Conservation (phyloP, 2,329 filamentous ascomycete species). For the Paracamarosporium sp. region DNA sequence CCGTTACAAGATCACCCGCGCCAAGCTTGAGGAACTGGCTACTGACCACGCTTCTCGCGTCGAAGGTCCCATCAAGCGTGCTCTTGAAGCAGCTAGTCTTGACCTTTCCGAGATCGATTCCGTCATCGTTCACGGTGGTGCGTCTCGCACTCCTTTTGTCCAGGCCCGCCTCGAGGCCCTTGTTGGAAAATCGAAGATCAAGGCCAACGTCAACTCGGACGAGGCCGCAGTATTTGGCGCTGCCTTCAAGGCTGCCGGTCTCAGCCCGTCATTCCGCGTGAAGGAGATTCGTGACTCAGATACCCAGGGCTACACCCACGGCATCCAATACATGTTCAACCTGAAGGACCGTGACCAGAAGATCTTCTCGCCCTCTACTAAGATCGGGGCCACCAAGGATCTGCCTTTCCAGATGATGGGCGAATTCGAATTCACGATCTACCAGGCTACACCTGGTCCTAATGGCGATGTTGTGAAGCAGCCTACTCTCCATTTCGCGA, state of each 20-base stretch:
- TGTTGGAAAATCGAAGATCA: slow-evolving; percentile 78
- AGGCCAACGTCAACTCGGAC: slow-evolving; percentile 94
- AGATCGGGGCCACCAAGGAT: slow-evolving; percentile 80
- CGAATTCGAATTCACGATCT: slow-evolving; percentile 82
- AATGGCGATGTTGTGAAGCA: slow-evolving; percentile 59
- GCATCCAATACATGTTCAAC: slow-evolving; percentile 76
- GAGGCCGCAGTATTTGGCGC: slow-evolving; percentile 96
- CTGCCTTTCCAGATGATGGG: slow-evolving; percentile 81
- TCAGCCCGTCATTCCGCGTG: slow-evolving; percentile 95
- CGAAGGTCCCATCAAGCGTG: slow-evolving; percentile 71
- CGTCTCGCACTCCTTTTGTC: slow-evolving; percentile 89
- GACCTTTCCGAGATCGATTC: slow-evolving; percentile 81
- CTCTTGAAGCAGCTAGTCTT: slow-evolving; percentile 76
- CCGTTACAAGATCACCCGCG: slow-evolving; percentile 83
- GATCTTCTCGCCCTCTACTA: slow-evolving; percentile 80
- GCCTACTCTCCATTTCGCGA: slow-evolving; percentile 71
- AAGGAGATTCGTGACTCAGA: slow-evolving; percentile 94
- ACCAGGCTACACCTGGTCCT: slow-evolving; percentile 69
- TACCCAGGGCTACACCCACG: slow-evolving; percentile 73
- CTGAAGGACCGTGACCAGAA: slow-evolving; percentile 77
- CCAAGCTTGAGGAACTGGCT: slow-evolving; percentile 81
- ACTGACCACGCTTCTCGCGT: slow-evolving; percentile 73
- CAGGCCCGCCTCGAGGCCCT: slow-evolving; percentile 84
- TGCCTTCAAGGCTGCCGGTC: slow-evolving; percentile 87
- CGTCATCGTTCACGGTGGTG: slow-evolving; percentile 91